phyloP scores from a whole-genome alignment of 1,284 basidiomycete species.

The Schizophyllum amplum region DNA sequence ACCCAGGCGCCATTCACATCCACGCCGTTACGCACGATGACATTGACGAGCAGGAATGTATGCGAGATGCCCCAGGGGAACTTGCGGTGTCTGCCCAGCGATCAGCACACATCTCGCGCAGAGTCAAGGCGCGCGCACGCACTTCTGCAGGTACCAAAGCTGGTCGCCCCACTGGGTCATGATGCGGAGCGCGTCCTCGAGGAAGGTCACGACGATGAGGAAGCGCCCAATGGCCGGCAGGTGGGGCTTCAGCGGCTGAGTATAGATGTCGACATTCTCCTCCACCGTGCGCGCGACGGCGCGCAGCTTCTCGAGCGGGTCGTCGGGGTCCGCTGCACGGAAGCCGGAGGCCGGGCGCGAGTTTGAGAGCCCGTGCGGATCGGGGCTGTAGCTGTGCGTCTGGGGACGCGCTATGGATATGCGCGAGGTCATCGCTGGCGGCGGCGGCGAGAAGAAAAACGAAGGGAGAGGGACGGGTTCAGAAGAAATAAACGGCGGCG shows the following conservation, averaged over 20 bases:
- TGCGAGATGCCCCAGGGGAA: slow-evolving; percentile 96
- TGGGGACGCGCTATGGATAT: slow-evolving; percentile 76
- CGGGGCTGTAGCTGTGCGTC: slow-evolving; percentile 45
- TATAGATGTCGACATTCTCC: slow-evolving; percentile 88
- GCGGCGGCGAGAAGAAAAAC: slow-evolving; percentile 16
- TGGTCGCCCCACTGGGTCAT: slow-evolving; percentile 94
- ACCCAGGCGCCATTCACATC: neutral
- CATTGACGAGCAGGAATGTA: slow-evolving; percentile 86
- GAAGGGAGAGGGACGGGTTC: neutral
- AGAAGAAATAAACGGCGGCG: neutral
- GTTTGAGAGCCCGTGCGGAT: slow-evolving; percentile 70
- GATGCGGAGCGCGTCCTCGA: slow-evolving; percentile 95
- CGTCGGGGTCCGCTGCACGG: slow-evolving; percentile 71
- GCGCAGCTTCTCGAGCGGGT: slow-evolving; percentile 79
- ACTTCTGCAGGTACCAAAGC: slow-evolving; percentile 94
- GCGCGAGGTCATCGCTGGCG: slow-evolving; percentile 68
- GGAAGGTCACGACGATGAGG: slow-evolving; percentile 96
- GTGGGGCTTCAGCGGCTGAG: slow-evolving; percentile 92
- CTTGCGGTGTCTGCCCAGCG: slow-evolving; percentile 66
- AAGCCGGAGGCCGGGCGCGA: slow-evolving; percentile 60
- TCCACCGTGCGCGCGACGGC: slow-evolving; percentile 76
- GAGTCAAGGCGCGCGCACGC: slow-evolving; percentile 24
- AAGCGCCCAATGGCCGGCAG: slow-evolving; percentile 94
- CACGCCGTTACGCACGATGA: slow-evolving; percentile 62
- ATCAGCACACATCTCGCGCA: slow-evolving; percentile 8